These are phyloP conservation scores for Thielaviopsis musarum DNA, from an alignment of 2,329 filamentous ascomycete genomes.

Conservation along the genomic window DNA sequence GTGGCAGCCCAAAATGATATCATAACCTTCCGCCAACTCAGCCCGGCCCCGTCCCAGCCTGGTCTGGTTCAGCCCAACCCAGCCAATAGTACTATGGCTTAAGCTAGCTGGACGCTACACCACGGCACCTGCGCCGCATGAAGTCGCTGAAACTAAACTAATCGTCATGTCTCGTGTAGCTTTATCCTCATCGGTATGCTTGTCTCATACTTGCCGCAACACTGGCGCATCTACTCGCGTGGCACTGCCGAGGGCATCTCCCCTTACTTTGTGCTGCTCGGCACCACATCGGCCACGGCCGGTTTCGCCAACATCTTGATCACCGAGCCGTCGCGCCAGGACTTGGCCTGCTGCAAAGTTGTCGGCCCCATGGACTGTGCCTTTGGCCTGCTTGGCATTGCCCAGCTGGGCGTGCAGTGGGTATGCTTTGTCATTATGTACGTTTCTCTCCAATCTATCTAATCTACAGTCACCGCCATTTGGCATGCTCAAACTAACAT, in stretches of 20 bases:
- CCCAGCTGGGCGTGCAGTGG: constrained; percentile 85
- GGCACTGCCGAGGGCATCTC: constrained; percentile 87
- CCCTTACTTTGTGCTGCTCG: constrained; percentile 88
- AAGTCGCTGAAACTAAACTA: neutral
- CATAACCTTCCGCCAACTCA: neutral
- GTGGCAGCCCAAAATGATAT: neutral
- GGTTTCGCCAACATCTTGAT: constrained; percentile 87
- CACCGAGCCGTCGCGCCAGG: constrained; percentile 63
- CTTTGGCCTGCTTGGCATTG: constrained; percentile 72
- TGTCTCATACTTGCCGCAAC: constrained; percentile 86
- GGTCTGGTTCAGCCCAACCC: neutral
- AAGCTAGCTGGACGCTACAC: too few species aligned
- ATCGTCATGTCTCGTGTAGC: constrained; percentile 19
- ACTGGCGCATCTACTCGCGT: constrained; percentile 74
- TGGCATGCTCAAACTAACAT: neutral
- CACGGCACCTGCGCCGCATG: neutral
- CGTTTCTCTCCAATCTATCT: constrained; percentile 19
- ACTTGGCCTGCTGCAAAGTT: constrained; percentile 73
- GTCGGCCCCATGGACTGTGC: constrained; percentile 70
- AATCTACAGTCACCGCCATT: neutral
- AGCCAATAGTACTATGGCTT: neutral
- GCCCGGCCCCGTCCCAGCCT: neutral
- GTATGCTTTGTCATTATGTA: constrained; percentile 84
- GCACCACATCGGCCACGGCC: constrained; percentile 73
- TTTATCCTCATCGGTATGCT: constrained; percentile 77